Conservation (phyloP, 164 flowering plant species). For the Berberis thunbergii region DNA sequence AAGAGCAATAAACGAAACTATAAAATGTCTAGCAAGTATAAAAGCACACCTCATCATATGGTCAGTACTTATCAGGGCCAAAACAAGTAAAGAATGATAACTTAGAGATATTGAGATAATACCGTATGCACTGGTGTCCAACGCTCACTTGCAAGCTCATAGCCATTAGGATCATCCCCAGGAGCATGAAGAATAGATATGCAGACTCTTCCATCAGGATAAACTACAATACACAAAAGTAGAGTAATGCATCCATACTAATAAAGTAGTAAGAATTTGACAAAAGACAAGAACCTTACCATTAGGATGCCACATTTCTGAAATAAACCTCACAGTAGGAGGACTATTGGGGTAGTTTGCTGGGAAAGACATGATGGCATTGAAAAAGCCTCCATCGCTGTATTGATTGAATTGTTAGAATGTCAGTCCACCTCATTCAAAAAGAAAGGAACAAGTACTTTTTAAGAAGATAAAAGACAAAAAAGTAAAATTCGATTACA, state of each 20-base stretch:
- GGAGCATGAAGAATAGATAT: conserved; percentile 92
- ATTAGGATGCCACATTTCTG: conserved; percentile 75
- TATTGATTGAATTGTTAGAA: neutral
- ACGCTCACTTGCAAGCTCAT: conserved; percentile 90
- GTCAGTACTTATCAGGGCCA: too few species aligned
- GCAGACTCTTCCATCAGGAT: conserved; percentile 84
- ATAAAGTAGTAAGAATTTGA: neutral
- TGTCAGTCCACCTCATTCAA: too few species aligned
- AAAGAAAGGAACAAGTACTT: too few species aligned
- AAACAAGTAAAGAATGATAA: neutral
- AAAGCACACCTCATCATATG: too few species aligned
- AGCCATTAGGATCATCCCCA: conserved; percentile 91
- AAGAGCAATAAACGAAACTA: too few species aligned
- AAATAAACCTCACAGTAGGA: conserved; percentile 51
- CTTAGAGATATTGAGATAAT: conserved; percentile 6
- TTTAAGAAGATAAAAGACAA: too few species aligned
- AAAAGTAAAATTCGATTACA: too few species aligned
- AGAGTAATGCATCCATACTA: neutral
- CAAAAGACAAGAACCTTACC: conserved; percentile 22
- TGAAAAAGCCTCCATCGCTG: conserved; percentile 73
- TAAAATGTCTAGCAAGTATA: too few species aligned
- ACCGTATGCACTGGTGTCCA: conserved; percentile 92
- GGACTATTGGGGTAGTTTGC: conserved; percentile 60
- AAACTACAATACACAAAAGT: conserved; percentile 29
- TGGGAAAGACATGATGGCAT: conserved; percentile 63